phyloP scores from a whole-genome alignment of 2,329 filamentous ascomycete species.

The Drechslerella dactyloides region DNA sequence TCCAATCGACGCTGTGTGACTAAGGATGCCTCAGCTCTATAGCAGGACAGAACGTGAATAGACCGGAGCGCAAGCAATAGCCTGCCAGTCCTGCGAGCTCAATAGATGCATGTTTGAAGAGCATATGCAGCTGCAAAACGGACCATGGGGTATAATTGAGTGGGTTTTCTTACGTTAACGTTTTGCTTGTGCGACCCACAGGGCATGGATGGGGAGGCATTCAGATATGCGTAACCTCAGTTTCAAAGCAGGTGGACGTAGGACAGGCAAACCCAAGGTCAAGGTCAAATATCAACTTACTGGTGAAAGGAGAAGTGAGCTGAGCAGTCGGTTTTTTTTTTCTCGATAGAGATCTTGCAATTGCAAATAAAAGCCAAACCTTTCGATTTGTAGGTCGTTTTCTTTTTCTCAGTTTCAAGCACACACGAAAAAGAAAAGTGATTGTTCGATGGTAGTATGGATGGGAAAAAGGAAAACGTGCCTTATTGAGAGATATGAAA shows the following conservation, averaged over 20 bases:
- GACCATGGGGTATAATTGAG: not conserved
- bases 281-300: slow-evolving; percentile 13
- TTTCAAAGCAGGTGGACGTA: not conserved
- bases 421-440: slow-evolving; percentile 16
- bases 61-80: not conserved
- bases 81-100: not conserved
- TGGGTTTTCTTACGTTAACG: slow-evolving; percentile 1
- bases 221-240: slow-evolving; percentile 21
- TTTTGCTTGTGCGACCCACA: slow-evolving; percentile 32
- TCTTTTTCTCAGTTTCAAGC: not conserved
- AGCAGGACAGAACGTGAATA: not conserved
- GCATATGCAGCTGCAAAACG: not conserved
- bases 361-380: slow-evolving; percentile 11
- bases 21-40: not conserved
- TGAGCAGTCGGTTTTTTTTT: not conserved
- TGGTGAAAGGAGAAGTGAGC: slow-evolving; percentile 11
- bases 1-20: not conserved
- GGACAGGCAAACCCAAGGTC: slow-evolving; percentile 13
- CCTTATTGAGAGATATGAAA: not conserved
- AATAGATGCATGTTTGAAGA: not conserved
- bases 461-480: not conserved
- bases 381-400: slow-evolving; percentile 2
- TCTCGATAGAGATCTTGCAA: not conserved
- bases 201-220: not conserved
- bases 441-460: slow-evolving; percentile 14